A percentile compares a stretch with the other conserved stretches of the same genome.
Evolutionary conservation across 2,329 filamentous ascomycete species (phyloP).

Genomic region (Aureobasidium zeae): DNA sequence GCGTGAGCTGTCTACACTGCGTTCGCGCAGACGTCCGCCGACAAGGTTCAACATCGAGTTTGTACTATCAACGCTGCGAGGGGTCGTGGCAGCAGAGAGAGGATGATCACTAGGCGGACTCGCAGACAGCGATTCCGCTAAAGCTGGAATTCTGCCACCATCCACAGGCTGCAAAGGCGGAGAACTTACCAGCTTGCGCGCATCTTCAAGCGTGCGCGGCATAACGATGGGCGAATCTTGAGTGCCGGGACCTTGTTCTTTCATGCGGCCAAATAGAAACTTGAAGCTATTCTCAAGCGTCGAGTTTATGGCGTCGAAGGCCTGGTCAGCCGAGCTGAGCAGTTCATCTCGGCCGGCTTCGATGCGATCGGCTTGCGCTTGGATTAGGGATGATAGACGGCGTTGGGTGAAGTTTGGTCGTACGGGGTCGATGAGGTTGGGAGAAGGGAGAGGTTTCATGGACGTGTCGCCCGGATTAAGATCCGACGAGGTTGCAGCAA

Average conservation of each 20-base stretch:
- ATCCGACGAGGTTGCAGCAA: slow-evolving; percentile 16
- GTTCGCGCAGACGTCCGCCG: slow-evolving; percentile 60
- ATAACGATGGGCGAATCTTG: slow-evolving; percentile 40
- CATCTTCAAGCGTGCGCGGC: slow-evolving; percentile 88
- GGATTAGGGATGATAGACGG: slow-evolving; percentile 75
- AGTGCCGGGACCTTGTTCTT: slow-evolving; percentile 50
- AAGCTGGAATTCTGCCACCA: background rate
- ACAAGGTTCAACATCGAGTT: slow-evolving; percentile 64
- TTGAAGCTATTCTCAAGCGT: slow-evolving; percentile 89
- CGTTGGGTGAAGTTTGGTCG: slow-evolving; percentile 54
- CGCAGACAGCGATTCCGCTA: background rate
- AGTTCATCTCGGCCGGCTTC: slow-evolving; percentile 61
- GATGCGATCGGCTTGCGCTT: slow-evolving; percentile 71
- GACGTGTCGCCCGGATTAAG: slow-evolving; percentile 6
- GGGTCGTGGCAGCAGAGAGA: slow-evolving; percentile 18
- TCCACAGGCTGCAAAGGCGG: slow-evolving; percentile 38
- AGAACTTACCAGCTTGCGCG: slow-evolving; percentile 74
- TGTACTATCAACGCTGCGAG: slow-evolving; percentile 40
- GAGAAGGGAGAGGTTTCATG: slow-evolving; percentile 26
- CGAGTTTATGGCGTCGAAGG: slow-evolving; percentile 82
- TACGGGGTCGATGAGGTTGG: slow-evolving; percentile 20
- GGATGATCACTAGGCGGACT: slow-evolving; percentile 23
- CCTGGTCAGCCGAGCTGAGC: slow-evolving; percentile 79
- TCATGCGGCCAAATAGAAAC: slow-evolving; percentile 80
- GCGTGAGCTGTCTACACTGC: slow-evolving; percentile 63